Percentiles rank a stretch among this genome's conserved stretches.
phyloP scores from a whole-genome alignment of 257 asterid genomes.

The Fraxinus anomala region DNA sequence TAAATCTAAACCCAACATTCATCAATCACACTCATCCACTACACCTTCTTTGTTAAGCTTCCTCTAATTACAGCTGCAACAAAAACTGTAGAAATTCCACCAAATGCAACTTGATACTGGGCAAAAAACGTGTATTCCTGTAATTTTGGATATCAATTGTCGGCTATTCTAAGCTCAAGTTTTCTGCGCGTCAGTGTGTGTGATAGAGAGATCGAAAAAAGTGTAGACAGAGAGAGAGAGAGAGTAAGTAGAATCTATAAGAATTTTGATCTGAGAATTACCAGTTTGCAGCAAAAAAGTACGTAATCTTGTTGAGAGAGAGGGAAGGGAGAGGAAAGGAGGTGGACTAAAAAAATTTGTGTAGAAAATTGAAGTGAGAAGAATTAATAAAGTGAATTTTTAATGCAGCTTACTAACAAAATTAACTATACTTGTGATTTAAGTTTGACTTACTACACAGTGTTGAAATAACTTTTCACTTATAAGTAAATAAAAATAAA shows the following conservation, averaged over 20 bases:
- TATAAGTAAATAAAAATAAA: too few species aligned
- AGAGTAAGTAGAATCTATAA: slow-evolving; percentile 18
- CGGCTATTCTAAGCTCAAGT: slow-evolving; percentile 24
- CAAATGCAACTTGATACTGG: neutral
- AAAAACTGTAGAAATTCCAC: slow-evolving; percentile 10
- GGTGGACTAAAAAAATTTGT: slow-evolving; percentile 27
- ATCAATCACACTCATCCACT: slow-evolving; percentile 19
- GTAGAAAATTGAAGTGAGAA: neutral
- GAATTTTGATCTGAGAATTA: slow-evolving; percentile 39
- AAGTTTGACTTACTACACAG: too few species aligned
- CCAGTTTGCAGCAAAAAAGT: slow-evolving; percentile 35
- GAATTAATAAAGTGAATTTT: neutral
- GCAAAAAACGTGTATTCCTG: slow-evolving; percentile 3
- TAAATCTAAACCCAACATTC: slow-evolving; percentile 37
- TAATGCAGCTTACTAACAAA: too few species aligned
- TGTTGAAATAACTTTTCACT: too few species aligned
- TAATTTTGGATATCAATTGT: slow-evolving; percentile 22
- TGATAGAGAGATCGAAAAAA: slow-evolving; percentile 39
- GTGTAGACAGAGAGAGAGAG: slow-evolving; percentile 26
- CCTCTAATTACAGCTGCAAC: neutral
- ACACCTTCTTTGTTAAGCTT: neutral
- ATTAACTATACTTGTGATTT: too few species aligned
- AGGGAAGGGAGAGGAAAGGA: slow-evolving; percentile 22
- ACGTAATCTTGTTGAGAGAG: slow-evolving; percentile 26
- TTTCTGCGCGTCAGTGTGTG: slow-evolving; percentile 18